Base-by-base conservation (phyloP, 108 stramenopile species). In the Aurantiochytrium sp. region DNA sequence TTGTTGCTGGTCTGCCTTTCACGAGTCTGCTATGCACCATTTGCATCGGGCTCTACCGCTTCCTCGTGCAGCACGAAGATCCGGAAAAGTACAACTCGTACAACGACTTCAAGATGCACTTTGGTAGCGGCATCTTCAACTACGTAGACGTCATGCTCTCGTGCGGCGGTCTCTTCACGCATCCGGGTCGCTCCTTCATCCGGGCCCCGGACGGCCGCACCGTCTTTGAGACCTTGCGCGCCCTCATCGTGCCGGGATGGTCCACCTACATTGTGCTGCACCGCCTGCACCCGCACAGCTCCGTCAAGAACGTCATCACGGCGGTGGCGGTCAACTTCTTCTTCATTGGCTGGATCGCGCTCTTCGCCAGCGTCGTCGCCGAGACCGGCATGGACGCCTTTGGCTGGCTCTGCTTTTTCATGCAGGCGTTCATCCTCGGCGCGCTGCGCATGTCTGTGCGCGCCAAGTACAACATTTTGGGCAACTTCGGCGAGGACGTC, bases 1-100 rank as follows among this genome's bases (percentile, higher is more conserved):
- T 94, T 89, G 69, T 93, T 4, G 91, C 90, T 6, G 94, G 94
- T 15, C 86, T 94, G 27, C 93, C 94, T 17, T 93, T 92, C 91
- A 91, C 91, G 41, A 36, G 91, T 15, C 69, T 94, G 4, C 27
- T 92, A 37, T 48, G 39, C 24, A 48, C 45, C 1, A 39, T 12
- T 24, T 39, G 36, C 36, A 3, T 41, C 32, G 12, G 42, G 19
- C 45, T 48, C 19, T 2, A 30, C 24, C 73, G 73, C 39, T 81
- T 41, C 30, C n/a, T 48, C n/a, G 45, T 3, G 36, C 42, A 81
- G 32, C 19, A 17, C 17, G 45, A 48, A 6, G 19, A 48, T 24
- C 59, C 59, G 34, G 59, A 65, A 27, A 6, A 12, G 22, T 65
- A 65, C 59, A 34, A 65, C 34, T 65, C 59, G 59, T 34, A 65